Conservation (phyloP, 2,329 filamentous ascomycete species). For the Septoria petroselini region DNA sequence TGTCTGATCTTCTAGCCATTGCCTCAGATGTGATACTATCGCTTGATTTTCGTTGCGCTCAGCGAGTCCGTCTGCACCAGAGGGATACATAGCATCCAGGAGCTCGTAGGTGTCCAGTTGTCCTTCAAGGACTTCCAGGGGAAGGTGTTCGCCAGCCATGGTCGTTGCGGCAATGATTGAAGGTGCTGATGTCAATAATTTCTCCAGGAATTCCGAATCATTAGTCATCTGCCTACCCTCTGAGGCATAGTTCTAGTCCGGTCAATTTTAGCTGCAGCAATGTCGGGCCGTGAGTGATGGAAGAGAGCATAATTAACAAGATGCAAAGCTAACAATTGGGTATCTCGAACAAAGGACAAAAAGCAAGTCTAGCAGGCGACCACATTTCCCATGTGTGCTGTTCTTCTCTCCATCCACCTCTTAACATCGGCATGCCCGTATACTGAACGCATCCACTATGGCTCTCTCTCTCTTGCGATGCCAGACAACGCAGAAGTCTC, state of each 20-base stretch:
- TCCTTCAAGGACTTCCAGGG: conserved; percentile 12
- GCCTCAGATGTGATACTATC: conserved; percentile 11
- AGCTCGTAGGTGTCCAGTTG: conserved; percentile 45
- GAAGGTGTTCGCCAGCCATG: conserved; percentile 7
- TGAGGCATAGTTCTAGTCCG: too few species aligned
- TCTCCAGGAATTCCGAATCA: too few species aligned
- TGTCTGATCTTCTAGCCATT: conserved; percentile 21
- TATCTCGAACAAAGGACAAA: not conserved
- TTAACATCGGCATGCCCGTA: too few species aligned
- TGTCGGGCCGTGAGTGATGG: too few species aligned
- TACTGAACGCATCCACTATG: too few species aligned
- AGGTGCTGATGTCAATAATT: too few species aligned
- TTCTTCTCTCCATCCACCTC: not conserved
- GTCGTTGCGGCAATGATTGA: not conserved
- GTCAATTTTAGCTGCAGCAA: too few species aligned
- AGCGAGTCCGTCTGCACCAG: conserved; percentile 32
- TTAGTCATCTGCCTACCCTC: too few species aligned
- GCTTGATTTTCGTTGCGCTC: conserved; percentile 20
- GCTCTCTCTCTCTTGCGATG: not conserved
- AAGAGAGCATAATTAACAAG: too few species aligned
- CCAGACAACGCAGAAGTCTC: not conserved
- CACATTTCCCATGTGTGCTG: too few species aligned
- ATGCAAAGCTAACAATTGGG: too few species aligned
- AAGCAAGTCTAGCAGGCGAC: not conserved
- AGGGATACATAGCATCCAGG: conserved; percentile 54